Evolutionary conservation across 164 flowering plant genomes (phyloP), one percentile per base, ranked within the genome.

Genomic region (Macadamia tetraphylla): DNA sequence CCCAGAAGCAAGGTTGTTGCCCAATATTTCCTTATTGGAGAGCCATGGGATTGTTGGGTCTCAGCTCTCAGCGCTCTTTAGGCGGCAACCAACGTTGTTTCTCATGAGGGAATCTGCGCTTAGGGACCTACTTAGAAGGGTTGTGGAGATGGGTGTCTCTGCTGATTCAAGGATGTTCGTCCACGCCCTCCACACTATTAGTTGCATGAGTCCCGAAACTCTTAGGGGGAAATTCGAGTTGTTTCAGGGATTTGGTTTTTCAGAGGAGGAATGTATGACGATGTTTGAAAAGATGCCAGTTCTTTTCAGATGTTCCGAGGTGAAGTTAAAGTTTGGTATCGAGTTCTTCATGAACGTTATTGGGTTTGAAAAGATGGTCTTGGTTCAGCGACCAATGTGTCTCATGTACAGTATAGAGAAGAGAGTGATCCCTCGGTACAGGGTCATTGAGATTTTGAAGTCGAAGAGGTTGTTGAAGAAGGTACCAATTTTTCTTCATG

Each of bases 41-140:
- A 73, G 78, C 18, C 75, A 77, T 74, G 88, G 86, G 17, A 77
- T 85, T 57, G 73, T 77, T 14, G 83, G 81, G 7, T 72, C 82
- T 31, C 85, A 85, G 72, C 74, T 85, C n/a, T 52, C 78, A n/a
- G 70, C 30, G 67, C 72, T 85, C 31, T 61, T 85, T 71, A 78
- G 14, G 60, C 69, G 80, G 15, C 76, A 76, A 29, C 86, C 88
- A 6, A 7, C 60, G 32, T 56, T 85, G n/a, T 77, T 85, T 10
- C 12, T 49, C 29, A 55, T 32, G 71, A 48, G n/a, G 13, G 75
- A 69, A 56, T 62, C 77, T 0, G 1, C 3, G 1, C 69, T 85
- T 40, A 71, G 43, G 58, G 73, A 64, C 1, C 71, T 72, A 14
- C 74, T 78, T 61, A 62, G 65, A 1, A 65, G 69, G 70, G 81